A percentile compares a stretch with the other conserved stretches of the same genome.
phyloP scores from a whole-genome alignment of 2,329 filamentous ascomycete genomes.

The Colletotrichum eleusines region DNA sequence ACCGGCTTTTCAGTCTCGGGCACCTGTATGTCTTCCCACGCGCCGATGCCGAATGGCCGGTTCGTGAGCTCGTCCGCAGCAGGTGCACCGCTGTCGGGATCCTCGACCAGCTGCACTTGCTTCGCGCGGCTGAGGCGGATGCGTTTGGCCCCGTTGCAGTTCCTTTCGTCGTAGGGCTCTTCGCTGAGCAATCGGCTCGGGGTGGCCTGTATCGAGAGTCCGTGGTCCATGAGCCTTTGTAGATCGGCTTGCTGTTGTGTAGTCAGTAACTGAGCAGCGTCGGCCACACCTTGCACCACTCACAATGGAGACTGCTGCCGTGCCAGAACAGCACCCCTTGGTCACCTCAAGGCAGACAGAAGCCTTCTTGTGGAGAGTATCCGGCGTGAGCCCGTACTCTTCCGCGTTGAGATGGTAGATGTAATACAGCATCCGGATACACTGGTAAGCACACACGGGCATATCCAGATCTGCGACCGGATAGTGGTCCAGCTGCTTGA shows the following conservation, averaged over 20 bases:
- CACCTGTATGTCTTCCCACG: slow-evolving; percentile 40
- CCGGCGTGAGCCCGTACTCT: slow-evolving; percentile 59
- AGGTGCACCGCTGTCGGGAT: slow-evolving; percentile 31
- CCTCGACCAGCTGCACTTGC: slow-evolving; percentile 37
- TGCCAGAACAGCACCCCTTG: slow-evolving; percentile 63
- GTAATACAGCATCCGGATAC: slow-evolving; percentile 65
- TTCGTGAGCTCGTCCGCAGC: slow-evolving; percentile 39
- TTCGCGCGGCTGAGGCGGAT: slow-evolving; percentile 33
- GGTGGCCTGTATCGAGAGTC: slow-evolving; percentile 51
- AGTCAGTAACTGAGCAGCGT: slow-evolving; percentile 33
- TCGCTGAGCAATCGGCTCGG: slow-evolving; percentile 50
- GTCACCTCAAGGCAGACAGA: slow-evolving; percentile 64
- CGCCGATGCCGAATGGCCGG: slow-evolving; percentile 37
- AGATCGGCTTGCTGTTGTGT: slow-evolving; percentile 55
- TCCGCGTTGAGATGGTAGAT: slow-evolving; percentile 59
- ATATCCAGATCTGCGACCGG: slow-evolving; percentile 68
- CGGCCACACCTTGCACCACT: not conserved
- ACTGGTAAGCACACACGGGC: slow-evolving; percentile 68
- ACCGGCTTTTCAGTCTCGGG: slow-evolving; percentile 33
- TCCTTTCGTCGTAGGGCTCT: slow-evolving; percentile 38
- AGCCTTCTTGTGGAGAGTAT: slow-evolving; percentile 62
- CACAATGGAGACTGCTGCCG: slow-evolving; percentile 60
- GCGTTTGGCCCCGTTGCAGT: slow-evolving; percentile 28
- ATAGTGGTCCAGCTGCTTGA: slow-evolving; percentile 64
- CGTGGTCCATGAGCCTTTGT: slow-evolving; percentile 63